Conservation (phyloP, 2,329 filamentous ascomycete species). For the Stachybotrys chlorohalonatus region DNA sequence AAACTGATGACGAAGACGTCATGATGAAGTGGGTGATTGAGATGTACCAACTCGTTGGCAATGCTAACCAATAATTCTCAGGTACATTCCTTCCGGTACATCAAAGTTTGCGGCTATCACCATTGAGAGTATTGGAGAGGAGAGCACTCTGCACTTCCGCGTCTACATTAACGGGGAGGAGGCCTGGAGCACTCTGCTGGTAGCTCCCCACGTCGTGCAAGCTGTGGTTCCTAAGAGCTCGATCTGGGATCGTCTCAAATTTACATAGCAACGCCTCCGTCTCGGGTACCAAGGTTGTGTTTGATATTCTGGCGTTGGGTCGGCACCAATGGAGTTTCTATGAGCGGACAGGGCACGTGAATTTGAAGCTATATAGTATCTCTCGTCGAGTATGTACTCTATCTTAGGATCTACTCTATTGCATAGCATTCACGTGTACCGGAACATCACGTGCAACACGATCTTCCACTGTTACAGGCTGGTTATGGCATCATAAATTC, state of each 20-base stretch:
- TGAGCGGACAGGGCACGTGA: too few species aligned
- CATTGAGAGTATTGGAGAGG: conserved; percentile 58
- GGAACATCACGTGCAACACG: too few species aligned
- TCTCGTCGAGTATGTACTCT: too few species aligned
- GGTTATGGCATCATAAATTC: too few species aligned
- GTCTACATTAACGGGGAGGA: conserved; percentile 76
- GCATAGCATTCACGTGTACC: too few species aligned
- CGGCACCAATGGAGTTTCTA: too few species aligned
- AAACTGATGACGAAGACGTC: conserved; percentile 74
- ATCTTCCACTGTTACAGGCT: too few species aligned
- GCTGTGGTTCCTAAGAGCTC: conserved; percentile 23
- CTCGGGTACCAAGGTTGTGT: not conserved
- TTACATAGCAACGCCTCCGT: not conserved
- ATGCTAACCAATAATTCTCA: not conserved
- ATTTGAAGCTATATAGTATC: too few species aligned
- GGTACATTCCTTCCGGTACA: conserved; percentile 74
- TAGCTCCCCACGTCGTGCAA: conserved; percentile 27
- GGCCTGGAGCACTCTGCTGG: conserved; percentile 58
- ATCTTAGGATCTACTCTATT: too few species aligned
- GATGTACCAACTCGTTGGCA: not conserved
- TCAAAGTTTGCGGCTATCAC: conserved; percentile 73
- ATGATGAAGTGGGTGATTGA: conserved; percentile 62
- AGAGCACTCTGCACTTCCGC: conserved; percentile 68
- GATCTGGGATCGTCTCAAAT: conserved; percentile 36
- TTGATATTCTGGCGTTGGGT: too few species aligned